Base-by-base conservation (phyloP, 371 early-diverging fungal species). In the Circinella minor region DNA sequence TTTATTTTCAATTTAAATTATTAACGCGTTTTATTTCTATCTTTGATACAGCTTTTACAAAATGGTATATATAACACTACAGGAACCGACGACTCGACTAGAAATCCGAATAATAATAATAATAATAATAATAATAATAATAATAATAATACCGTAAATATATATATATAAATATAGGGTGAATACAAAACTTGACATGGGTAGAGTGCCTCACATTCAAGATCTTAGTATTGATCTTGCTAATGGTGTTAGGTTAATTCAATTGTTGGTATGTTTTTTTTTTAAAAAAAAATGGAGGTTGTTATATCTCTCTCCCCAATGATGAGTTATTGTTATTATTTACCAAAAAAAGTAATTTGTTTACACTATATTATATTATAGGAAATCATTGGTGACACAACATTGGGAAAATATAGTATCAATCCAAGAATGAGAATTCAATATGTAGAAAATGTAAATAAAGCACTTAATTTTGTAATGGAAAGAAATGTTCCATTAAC, bases 371-470 rank as follows among this genome's bases (percentile, higher is more conserved):
- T 63, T 43, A 34, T 34, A 39, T 46, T 36, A 69, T 87, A 82
- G 93, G 94, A 95, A 86, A 90, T 94, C 77, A 94, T 95, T 74
- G 91, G 94, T 14, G 93, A 92, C 71, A 86, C 89, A 63, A 78
- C 86, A 8, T 76, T 96, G 15, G 90, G 92, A 54, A 85, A 86
- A 65, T 96, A 92, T 84, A 96, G 95, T 88, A 86, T 88, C 69
- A 87, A 87, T 71, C 97, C 99, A n/a, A 87, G 88, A 70, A 88
- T 95, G 80, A 89, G 96, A 55, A 93, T 99, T 67, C 98, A 98
- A 77, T 95, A 94, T 66, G 91, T 97, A 67, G 99, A 99, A 74
- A 99, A 99, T 85, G 88, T 95, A 65, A 95, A 98, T 83, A 93
- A 87, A 76, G 94, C 98, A 4, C 82, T 99, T 48, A 93, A 93